phyloP scores from a whole-genome alignment of 768 basidiomycete genomes.

The Agaricus subrufescens region DNA sequence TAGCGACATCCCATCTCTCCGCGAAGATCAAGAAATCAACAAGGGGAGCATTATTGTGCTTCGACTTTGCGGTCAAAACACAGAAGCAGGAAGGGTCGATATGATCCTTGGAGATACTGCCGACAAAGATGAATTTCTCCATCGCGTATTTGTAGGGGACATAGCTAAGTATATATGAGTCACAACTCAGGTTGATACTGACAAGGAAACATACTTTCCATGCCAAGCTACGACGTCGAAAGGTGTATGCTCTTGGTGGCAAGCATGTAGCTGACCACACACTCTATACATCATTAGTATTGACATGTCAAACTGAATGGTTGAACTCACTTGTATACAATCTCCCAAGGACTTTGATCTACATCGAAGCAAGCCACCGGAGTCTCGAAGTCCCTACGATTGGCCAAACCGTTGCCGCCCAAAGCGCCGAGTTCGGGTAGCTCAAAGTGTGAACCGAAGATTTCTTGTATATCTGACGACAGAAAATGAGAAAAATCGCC shows the following conservation, averaged over 20 bases:
- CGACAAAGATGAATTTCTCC: conserved; percentile 60
- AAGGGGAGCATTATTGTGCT: conserved; percentile 51
- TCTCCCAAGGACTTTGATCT: conserved; percentile 56
- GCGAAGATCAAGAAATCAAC: conserved; percentile 64
- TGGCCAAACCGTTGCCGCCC: conserved; percentile 63
- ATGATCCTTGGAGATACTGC: conserved; percentile 64
- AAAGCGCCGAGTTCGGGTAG: conserved; percentile 65
- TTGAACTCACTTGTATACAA: conserved; percentile 41
- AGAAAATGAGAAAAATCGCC: neutral
- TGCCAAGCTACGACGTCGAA: conserved; percentile 74
- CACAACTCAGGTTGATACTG: neutral
- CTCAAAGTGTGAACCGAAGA: conserved; percentile 58
- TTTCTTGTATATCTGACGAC: conserved; percentile 51
- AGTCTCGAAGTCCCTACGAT: conserved; percentile 57
- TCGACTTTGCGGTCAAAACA: conserved; percentile 62
- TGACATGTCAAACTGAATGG: neutral
- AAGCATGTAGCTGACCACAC: conserved; percentile 47
- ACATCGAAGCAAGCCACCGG: conserved; percentile 65
- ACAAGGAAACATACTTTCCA: conserved; percentile 44
- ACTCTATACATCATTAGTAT: conserved; percentile 30
- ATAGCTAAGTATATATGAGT: conserved; percentile 34
- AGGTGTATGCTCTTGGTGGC: conserved; percentile 58
- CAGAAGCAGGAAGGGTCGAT: conserved; percentile 69
- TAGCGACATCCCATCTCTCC: conserved; percentile 60
- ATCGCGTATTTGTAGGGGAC: conserved; percentile 64